Conservation (phyloP, 805 yeast species). For the Vanderwaltozyma yarrowii region DNA sequence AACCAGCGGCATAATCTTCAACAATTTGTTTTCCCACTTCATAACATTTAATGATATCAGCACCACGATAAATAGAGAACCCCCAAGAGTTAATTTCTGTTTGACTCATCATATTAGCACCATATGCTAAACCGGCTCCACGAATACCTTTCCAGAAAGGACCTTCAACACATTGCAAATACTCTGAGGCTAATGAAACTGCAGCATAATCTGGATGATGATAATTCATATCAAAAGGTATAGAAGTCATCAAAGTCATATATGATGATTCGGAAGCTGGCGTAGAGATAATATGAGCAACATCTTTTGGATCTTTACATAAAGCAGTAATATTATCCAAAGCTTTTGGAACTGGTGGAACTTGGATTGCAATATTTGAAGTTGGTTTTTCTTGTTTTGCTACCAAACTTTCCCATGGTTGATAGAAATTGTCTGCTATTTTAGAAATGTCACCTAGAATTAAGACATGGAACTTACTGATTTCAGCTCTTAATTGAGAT, state of each 20-base stretch:
- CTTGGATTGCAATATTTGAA: constrained; percentile 2
- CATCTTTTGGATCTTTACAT: constrained; percentile 40
- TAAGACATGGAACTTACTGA: constrained; percentile 53
- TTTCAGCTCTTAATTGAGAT: constrained; percentile 37
- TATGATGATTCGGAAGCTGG: constrained; percentile 83
- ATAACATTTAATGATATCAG: constrained; percentile 62
- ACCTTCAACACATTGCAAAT: constrained; percentile 82
- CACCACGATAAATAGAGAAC: constrained; percentile 68
- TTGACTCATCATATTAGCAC: constrained; percentile 52
- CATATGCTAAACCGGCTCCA: constrained; percentile 91
- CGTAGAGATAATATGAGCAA: constrained; percentile 56
- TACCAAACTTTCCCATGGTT: constrained; percentile 17
- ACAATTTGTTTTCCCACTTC: constrained; percentile 57
- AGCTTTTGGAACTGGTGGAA: constrained; percentile 42
- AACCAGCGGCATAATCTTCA: constrained; percentile 47
- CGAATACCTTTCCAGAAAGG: constrained; percentile 95
- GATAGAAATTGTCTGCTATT: constrained; percentile 27
- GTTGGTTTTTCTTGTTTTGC: constrained; percentile 8
- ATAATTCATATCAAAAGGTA: constrained; percentile 39
- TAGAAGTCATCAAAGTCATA: constrained; percentile 46
- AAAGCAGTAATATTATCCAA: constrained; percentile 41
- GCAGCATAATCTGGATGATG: constrained; percentile 54
- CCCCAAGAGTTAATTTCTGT: constrained; percentile 58
- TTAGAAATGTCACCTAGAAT: constrained; percentile 58
- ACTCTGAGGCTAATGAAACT: constrained; percentile 62